A percentile compares a stretch with the other conserved stretches of the same genome.
phyloP scores from a whole-genome alignment of 2,329 filamentous ascomycete species.

The Coniochaeta sp. region DNA sequence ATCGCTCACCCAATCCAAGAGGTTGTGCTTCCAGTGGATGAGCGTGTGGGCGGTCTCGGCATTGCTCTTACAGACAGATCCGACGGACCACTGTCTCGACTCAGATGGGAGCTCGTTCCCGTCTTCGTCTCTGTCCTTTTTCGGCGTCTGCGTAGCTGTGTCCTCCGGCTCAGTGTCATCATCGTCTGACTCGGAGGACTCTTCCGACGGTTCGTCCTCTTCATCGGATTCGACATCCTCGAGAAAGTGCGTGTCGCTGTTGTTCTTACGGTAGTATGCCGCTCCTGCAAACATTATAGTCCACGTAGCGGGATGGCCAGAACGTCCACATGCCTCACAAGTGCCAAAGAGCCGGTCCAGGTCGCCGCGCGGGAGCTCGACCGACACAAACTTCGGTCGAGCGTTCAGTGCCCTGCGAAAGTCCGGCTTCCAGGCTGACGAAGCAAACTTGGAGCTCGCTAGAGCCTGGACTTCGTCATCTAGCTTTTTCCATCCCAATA shows the following conservation, averaged over 20 bases:
- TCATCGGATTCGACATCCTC: slow-evolving; percentile 46
- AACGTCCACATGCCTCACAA: slow-evolving; percentile 66
- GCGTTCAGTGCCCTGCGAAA: slow-evolving; percentile 61
- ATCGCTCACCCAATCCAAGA: slow-evolving; percentile 64
- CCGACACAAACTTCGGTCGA: slow-evolving; percentile 52
- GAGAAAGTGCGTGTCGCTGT: slow-evolving; percentile 25
- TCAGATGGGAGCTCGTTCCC: slow-evolving; percentile 24
- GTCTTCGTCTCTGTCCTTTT: slow-evolving; percentile 31
- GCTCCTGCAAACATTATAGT: slow-evolving; percentile 56
- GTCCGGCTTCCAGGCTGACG: slow-evolving; percentile 58
- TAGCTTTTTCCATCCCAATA: slow-evolving; percentile 61
- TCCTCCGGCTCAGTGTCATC: slow-evolving; percentile 18
- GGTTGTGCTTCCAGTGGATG: slow-evolving; percentile 66
- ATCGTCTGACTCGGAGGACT: slow-evolving; percentile 16
- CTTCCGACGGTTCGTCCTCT: slow-evolving; percentile 6
- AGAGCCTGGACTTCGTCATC: slow-evolving; percentile 63
- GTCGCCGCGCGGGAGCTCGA: slow-evolving; percentile 28
- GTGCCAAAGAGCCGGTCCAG: slow-evolving; percentile 18
- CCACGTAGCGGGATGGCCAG: slow-evolving; percentile 58
- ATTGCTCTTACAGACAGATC: slow-evolving; percentile 33
- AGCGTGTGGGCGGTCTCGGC: slow-evolving; percentile 65
- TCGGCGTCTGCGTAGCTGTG: slow-evolving; percentile 6
- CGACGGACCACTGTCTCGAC: slow-evolving; percentile 32
- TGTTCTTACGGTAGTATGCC: slow-evolving; percentile 53
- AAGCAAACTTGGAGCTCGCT: slow-evolving; percentile 63